A percentile compares a stretch with the other conserved stretches of the same genome.
These are phyloP conservation scores for Zygoascus bituminiphila DNA, from an alignment of 805 yeast genomes.

Conservation along the genomic window DNA sequence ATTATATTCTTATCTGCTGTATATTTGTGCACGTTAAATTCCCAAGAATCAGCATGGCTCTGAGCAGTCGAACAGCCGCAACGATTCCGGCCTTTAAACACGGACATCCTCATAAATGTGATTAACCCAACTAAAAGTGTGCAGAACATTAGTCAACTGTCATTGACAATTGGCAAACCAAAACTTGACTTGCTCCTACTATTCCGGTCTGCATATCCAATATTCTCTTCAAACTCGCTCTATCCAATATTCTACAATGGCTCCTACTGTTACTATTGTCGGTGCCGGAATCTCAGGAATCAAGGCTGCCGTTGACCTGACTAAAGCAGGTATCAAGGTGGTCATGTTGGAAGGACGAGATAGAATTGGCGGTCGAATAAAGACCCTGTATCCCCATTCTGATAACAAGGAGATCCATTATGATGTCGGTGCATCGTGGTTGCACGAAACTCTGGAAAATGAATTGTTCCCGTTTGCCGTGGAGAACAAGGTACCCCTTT, in stretches of 20 bases:
- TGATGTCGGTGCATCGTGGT: slow-evolving; percentile 77
- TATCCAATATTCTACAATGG: neutral
- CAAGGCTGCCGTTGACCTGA: slow-evolving; percentile 56
- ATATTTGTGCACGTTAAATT: too few species aligned
- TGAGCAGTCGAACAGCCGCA: too few species aligned
- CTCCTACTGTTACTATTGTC: slow-evolving; percentile 36
- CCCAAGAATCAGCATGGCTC: too few species aligned
- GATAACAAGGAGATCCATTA: slow-evolving; percentile 50
- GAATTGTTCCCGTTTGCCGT: slow-evolving; percentile 47
- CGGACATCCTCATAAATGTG: too few species aligned
- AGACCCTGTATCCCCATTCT: slow-evolving; percentile 21
- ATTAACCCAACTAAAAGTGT: too few species aligned
- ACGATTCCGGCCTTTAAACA: too few species aligned
- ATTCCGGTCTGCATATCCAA: too few species aligned
- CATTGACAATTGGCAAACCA: too few species aligned
- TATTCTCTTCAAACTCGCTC: too few species aligned
- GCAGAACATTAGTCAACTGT: too few species aligned
- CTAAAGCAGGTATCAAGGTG: slow-evolving; percentile 39
- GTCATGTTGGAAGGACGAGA: slow-evolving; percentile 58
- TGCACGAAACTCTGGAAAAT: slow-evolving; percentile 72
- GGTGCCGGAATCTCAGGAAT: slow-evolving; percentile 80
- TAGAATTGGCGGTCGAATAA: slow-evolving; percentile 63
- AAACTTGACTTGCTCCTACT: too few species aligned
- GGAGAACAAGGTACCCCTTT: slow-evolving; percentile 24
- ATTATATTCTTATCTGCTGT: too few species aligned